Conservation (phyloP, 78 protist genomes). For the Bigelowiella natans region DNA sequence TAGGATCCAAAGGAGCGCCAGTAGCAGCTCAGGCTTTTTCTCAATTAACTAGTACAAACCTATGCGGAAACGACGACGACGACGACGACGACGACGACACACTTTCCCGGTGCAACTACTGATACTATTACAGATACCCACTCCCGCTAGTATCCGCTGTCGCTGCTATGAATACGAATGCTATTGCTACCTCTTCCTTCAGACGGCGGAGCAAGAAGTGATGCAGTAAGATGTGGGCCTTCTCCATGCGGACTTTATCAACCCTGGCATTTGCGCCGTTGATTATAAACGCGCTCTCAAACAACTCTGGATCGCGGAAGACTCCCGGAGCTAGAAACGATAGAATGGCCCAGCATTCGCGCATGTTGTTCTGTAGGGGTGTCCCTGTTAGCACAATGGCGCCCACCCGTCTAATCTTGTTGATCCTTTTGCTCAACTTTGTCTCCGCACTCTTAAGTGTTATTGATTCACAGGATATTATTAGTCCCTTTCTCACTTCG, state of each 20-base stretch:
- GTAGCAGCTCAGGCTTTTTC: too few species aligned
- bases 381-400: conserved; percentile 65
- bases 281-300: too few species aligned
- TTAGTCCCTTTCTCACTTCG: too few species aligned
- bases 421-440: not conserved
- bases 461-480: too few species aligned
- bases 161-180: too few species aligned
- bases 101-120: too few species aligned
- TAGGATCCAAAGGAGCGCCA: too few species aligned
- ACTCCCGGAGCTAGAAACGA: not conserved
- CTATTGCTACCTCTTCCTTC: conserved; percentile 83
- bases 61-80: too few species aligned
- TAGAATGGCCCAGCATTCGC: conserved; percentile 41
- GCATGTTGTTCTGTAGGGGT: conserved; percentile 47
- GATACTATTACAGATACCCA: too few species aligned
- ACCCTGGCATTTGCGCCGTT: not conserved
- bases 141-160: too few species aligned
- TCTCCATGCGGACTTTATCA: not conserved
- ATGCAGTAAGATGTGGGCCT: not conserved
- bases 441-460: not conserved
- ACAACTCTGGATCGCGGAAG: not conserved
- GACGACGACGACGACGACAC: too few species aligned
- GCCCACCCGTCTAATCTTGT: not conserved
- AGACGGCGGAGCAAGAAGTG: conserved; percentile 50
- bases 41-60: too few species aligned